Base-by-base conservation (phyloP, 2,329 filamentous ascomycete species). In the Akanthomyces dipterigenus region DNA sequence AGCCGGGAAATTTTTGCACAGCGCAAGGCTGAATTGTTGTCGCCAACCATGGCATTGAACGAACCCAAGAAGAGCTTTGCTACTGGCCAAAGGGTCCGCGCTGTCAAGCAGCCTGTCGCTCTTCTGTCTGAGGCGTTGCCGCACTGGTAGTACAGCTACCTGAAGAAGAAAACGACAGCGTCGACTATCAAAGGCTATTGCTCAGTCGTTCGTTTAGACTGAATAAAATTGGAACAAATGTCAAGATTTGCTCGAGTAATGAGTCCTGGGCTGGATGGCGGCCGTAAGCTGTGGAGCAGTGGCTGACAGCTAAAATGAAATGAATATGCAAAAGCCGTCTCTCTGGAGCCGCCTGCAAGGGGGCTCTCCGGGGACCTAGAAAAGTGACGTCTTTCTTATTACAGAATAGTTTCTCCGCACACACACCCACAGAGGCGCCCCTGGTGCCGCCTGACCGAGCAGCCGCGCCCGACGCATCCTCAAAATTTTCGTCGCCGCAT, bases 371-470 rank as follows among this genome's bases (percentile, higher is more conserved):
- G 1, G 8, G 12, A n/a, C 42, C 11, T 43, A 20, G n/a, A 11
- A 5, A 20, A 43, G n/a, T 43, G 45, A 12, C 3, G 4, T 5
- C 12, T 48, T 18, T 5, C 12, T 48, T 18, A 16, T 3, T 26
- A 18, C 16, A 28, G 14, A 48, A 26, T 48, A 12, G 4, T 28
- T 45, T 45, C 11, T 72, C 68, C 67, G 85, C 82, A 81, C 75
- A 62, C 82, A 85, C 59, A 78, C 72, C 83, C 83, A 86, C 1
- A 85, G 71, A 1, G 82, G 82, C 14, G 85, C 80, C 1, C 82
- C 82, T 0, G 81, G 73, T 0, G 81, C 81, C 2, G 82, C 82
- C 64, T 86, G 82, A 0, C 82, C 82, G 1, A 83, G 68, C 46
- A 85, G 76, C 43, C 71, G 75, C 6, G 82, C 82, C 0, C 77